Evolutionary conservation across 805 yeast genomes (phyloP).

Genomic region (Yarrowia osloensis): DNA sequence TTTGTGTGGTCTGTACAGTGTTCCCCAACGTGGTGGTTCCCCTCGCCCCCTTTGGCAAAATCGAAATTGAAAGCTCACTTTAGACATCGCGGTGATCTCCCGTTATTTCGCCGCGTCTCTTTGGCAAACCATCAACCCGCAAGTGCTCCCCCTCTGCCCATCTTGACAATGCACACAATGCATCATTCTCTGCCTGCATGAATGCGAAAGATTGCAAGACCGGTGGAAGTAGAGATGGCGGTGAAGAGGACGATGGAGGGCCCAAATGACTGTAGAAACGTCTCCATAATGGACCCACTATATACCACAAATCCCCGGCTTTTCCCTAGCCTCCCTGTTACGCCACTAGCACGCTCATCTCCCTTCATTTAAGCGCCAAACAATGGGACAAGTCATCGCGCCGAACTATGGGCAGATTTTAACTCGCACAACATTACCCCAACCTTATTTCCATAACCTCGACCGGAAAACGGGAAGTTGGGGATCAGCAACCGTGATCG

Average conservation of each 20-base stretch:
- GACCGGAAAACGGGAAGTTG: neutral
- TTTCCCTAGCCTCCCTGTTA: no score
- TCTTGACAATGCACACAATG: neutral
- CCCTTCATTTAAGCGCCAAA: neutral
- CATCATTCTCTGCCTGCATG: conserved; percentile 1
- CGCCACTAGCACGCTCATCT: no score
- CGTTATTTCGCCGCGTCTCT: neutral
- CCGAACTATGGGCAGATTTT: conserved; percentile 13
- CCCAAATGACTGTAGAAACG: no score
- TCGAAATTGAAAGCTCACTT: no score
- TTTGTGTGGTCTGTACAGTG: neutral
- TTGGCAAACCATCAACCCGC: neutral
- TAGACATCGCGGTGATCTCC: neutral
- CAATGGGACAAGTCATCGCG: conserved; percentile 1
- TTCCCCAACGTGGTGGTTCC: no score
- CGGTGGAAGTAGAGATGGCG: neutral
- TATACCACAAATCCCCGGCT: no score
- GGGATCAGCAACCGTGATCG: conserved; percentile 3
- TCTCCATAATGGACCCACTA: no score
- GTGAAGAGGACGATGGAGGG: neutral
- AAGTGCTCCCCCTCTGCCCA: neutral
- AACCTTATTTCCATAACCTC: neutral
- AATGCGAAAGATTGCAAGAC: neutral
- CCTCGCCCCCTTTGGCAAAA: no score
- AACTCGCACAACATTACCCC: neutral